Percentiles rank a stretch among this genome's conserved stretches.
These are phyloP conservation scores for Candida verbasci DNA, from an alignment of 805 yeast genomes.

Conservation along the genomic window DNA sequence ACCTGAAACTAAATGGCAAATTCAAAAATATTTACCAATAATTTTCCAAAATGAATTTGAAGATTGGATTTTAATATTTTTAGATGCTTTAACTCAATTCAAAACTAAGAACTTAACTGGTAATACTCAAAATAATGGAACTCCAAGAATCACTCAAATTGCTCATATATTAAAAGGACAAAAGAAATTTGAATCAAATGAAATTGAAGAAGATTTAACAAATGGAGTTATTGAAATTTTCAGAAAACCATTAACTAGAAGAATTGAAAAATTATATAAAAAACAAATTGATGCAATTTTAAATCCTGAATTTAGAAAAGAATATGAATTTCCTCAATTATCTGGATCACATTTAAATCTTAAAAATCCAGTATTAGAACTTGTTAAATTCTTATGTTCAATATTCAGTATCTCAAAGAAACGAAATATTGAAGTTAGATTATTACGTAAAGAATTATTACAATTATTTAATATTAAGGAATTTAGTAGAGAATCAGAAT, in stretches of 20 bases:
- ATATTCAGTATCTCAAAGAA: conserved; percentile 63
- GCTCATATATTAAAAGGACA: conserved; percentile 47
- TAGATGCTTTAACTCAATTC: conserved; percentile 56
- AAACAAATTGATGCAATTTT: conserved; percentile 71
- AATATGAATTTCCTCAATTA: conserved; percentile 67
- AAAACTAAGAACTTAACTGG: conserved; percentile 38
- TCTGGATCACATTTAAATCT: conserved; percentile 66
- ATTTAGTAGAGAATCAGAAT: conserved; percentile 71
- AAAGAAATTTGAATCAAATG: conserved; percentile 28
- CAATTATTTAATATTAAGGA: conserved; percentile 76
- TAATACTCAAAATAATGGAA: conserved; percentile 26
- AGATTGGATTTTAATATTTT: conserved; percentile 76
- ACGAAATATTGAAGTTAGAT: conserved; percentile 66
- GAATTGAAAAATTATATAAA: conserved; percentile 61
- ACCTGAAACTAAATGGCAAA: conserved; percentile 72
- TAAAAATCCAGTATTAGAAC: conserved; percentile 72
- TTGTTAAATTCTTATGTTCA: conserved; percentile 72
- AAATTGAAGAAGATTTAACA: conserved; percentile 26
- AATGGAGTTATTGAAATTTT: conserved; percentile 53
- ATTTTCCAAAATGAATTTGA: conserved; percentile 79
- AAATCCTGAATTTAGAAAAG: conserved; percentile 57
- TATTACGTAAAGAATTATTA: conserved; percentile 70
- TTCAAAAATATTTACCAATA: conserved; percentile 66
- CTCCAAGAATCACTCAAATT: conserved; percentile 71
- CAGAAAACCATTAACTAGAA: conserved; percentile 58